A percentile compares a stretch with the other conserved stretches of the same genome.
phyloP scores from a whole-genome alignment of 371 early-diverging fungal genomes.

The Rhizopus delemar region DNA sequence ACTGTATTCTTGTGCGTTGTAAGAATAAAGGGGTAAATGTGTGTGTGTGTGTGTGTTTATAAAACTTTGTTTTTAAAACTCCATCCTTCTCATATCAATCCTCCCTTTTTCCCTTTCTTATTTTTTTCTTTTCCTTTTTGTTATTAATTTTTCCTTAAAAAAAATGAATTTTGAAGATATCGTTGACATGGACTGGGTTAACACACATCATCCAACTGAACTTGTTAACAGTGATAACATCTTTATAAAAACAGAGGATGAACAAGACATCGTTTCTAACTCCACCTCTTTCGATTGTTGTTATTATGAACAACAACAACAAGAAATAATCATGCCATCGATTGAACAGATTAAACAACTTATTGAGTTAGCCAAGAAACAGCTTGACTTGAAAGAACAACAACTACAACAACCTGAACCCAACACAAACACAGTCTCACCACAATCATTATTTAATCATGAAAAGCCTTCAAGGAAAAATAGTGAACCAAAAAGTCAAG shows the following conservation, averaged over 20 bases:
- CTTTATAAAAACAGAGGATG: conserved; percentile 10
- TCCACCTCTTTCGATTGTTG: neutral
- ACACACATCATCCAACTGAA: conserved; percentile 26
- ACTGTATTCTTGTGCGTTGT: neutral
- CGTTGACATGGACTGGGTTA: conserved; percentile 44
- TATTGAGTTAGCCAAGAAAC: conserved; percentile 38
- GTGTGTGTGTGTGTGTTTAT: neutral
- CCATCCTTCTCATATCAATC: neutral
- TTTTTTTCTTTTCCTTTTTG: conserved; percentile 1
- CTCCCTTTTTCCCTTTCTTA: conserved; percentile 1
- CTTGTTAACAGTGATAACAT: neutral
- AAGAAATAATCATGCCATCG: conserved; percentile 21
- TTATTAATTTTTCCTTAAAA: neutral
- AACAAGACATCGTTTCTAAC: conserved; percentile 3
- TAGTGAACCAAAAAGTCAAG: neutral
- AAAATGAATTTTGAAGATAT: conserved; percentile 41
- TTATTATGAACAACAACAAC: neutral
- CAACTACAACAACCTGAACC: conserved; percentile 16
- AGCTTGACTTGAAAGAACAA: conserved; percentile 35
- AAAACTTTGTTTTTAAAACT: conserved; percentile 7
- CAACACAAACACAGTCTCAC: conserved; percentile 26
- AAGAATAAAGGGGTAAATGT: neutral
- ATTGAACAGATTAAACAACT: conserved; percentile 37
- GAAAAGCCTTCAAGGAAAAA: conserved; percentile 1
- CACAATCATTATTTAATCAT: conserved; percentile 24